Percentiles rank a stretch among this genome's conserved stretches.
Evolutionary conservation across 2,329 filamentous ascomycete genomes (phyloP).

Genomic region (Colletotrichum sp.): DNA sequence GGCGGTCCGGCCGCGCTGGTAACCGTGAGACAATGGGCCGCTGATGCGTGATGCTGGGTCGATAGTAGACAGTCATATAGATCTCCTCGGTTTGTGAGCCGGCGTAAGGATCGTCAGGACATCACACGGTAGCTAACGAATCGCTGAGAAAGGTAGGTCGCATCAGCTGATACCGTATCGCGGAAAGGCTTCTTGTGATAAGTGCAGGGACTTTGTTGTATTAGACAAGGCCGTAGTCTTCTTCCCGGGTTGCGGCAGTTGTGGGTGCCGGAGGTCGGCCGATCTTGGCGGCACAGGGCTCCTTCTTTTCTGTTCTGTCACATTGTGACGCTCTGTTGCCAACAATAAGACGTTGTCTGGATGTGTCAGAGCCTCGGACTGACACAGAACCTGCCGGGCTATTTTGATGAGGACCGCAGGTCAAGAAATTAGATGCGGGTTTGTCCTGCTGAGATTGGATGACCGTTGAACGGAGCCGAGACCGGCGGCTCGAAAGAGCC

Average conservation of each 20-base stretch:
- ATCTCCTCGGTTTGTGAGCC: constrained; percentile 17
- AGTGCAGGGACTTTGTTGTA: not conserved
- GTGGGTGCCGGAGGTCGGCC: constrained; percentile 1
- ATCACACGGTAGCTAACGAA: not conserved
- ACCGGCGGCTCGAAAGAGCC: not conserved
- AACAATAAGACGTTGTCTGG: not conserved
- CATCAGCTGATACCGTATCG: constrained; percentile 3
- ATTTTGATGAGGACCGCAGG: constrained; percentile 3
- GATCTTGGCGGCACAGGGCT: constrained; percentile 6
- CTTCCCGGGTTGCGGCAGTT: constrained; percentile 13
- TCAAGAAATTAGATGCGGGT: constrained; percentile 13
- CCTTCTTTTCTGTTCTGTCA: constrained; percentile 3
- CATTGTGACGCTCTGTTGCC: not conserved
- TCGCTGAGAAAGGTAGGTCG: constrained; percentile 13
- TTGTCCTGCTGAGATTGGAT: constrained; percentile 12
- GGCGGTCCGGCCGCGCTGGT: not conserved
- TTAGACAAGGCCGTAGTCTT: not conserved
- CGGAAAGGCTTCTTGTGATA: not conserved
- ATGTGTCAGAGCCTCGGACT: constrained; percentile 1
- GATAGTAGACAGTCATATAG: constrained; percentile 13
- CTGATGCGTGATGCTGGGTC: constrained; percentile 1
- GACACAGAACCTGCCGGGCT: not conserved
- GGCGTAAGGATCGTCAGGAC: constrained; percentile 7
- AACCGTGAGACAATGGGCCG: not conserved
- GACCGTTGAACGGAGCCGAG: constrained; percentile 1